A percentile compares a stretch with the other conserved stretches of the same genome.
Evolutionary conservation across 1,139 yeast genomes (phyloP).

Genomic region (Pichia sp.): DNA sequence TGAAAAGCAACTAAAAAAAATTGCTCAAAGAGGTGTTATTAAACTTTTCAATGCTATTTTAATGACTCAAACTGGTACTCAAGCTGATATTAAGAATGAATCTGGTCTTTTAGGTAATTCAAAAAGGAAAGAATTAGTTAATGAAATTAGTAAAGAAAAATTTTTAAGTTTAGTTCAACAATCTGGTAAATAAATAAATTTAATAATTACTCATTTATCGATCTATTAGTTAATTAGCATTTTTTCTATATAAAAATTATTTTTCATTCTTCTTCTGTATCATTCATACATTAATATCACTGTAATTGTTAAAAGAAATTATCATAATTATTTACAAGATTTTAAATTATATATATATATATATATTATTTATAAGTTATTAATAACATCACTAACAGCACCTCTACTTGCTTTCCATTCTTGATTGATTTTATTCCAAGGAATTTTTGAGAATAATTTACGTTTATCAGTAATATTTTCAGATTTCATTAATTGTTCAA

Average conservation of each 20-base stretch:
- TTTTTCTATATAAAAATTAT: background rate
- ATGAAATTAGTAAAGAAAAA: conserved; percentile 83
- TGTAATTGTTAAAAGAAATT: background rate
- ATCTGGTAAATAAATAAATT: conserved; percentile 46
- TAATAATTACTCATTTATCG: background rate
- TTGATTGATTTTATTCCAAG: conserved; percentile 41
- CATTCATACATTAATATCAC: too few relatives aligned
- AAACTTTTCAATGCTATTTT: conserved; percentile 85
- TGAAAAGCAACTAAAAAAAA: conserved; percentile 69
- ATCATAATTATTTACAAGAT: conserved; percentile 1
- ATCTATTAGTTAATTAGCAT: too few relatives aligned
- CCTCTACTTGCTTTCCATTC: conserved; percentile 50
- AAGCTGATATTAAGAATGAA: conserved; percentile 30
- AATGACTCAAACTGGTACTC: conserved; percentile 64
- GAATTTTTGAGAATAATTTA: conserved; percentile 40
- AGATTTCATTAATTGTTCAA: conserved; percentile 33
- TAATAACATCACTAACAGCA: conserved; percentile 25
- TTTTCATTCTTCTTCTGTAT: background rate
- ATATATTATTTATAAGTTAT: conserved; percentile 12
- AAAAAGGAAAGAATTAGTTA: conserved; percentile 52
- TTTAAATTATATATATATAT: background rate
- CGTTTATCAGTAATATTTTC: conserved; percentile 27
- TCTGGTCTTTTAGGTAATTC: conserved; percentile 30
- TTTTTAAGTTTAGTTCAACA: conserved; percentile 85
- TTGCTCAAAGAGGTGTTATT: conserved; percentile 93